Evolutionary conservation across 1,284 basidiomycete genomes (phyloP).

Genomic region (Papiliotrema nemorosa): DNA sequence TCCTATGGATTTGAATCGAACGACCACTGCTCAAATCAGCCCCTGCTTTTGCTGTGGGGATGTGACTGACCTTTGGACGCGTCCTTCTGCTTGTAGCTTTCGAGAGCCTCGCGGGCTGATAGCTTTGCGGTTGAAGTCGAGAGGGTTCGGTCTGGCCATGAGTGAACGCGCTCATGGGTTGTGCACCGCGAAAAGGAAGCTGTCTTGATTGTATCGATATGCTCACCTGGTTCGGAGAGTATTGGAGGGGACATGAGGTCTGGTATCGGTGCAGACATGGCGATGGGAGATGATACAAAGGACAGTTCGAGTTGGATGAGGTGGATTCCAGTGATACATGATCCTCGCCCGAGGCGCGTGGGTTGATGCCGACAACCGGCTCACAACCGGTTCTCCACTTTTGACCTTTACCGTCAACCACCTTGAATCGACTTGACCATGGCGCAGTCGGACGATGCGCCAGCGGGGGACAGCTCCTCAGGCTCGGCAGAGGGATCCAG

Average conservation of each 20-base stretch:
- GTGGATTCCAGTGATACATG: not conserved
- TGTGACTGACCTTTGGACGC: conserved; percentile 56
- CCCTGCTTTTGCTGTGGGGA: not conserved
- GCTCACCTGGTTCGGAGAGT: not conserved
- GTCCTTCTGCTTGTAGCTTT: conserved; percentile 80
- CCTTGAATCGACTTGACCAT: too few relatives aligned
- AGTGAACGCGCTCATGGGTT: conserved; percentile 1
- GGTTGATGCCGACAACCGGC: too few relatives aligned
- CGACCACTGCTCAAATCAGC: conserved; percentile 66
- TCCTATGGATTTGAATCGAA: conserved; percentile 97
- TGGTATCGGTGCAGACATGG: conserved; percentile 14
- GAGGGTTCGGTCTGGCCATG: conserved; percentile 6
- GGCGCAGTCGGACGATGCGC: too few relatives aligned
- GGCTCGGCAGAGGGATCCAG: too few relatives aligned
- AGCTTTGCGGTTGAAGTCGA: conserved; percentile 35
- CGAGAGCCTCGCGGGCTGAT: conserved; percentile 60
- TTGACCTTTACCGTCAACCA: too few relatives aligned
- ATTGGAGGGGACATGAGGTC: conserved; percentile 22
- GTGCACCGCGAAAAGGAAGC: not conserved
- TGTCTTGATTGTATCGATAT: conserved; percentile 9
- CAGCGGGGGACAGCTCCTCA: too few relatives aligned
- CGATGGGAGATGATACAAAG: not conserved
- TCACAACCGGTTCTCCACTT: too few relatives aligned
- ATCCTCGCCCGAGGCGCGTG: too few relatives aligned
- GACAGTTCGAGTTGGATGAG: not conserved